Percentiles rank a stretch among this genome's conserved stretches.
Evolutionary conservation across 108 stramenopile species (phyloP).

Genomic region (Nitzschia putrida): DNA sequence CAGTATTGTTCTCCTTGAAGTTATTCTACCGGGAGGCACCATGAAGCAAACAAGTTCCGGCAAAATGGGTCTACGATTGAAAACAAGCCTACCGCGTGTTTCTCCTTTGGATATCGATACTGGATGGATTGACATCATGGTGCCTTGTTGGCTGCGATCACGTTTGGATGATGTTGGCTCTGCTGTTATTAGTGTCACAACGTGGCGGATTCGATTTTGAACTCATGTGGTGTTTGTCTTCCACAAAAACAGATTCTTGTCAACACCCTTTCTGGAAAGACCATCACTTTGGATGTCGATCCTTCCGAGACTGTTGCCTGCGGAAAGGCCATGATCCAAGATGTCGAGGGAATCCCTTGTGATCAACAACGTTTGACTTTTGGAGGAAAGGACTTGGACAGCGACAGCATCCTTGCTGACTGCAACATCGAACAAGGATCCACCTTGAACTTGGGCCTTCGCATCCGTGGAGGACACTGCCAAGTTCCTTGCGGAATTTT

Average conservation of each 20-base stretch:
- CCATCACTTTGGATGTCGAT: slow-evolving; percentile 92
- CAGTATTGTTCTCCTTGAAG: too few relatives aligned
- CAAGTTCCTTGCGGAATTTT: slow-evolving; percentile 83
- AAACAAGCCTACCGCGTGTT: too few relatives aligned
- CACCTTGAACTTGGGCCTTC: slow-evolving; percentile 95
- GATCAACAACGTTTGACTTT: slow-evolving; percentile 96
- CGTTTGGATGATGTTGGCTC: too few relatives aligned
- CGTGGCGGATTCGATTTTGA: too few relatives aligned
- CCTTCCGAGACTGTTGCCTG: slow-evolving; percentile 97
- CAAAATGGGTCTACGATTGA: too few relatives aligned
- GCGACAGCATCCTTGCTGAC: slow-evolving; percentile 90
- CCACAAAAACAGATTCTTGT: slow-evolving; percentile 70
- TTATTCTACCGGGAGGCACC: too few relatives aligned
- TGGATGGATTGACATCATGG: too few relatives aligned
- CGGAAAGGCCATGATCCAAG: slow-evolving; percentile 99
- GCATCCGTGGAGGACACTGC: slow-evolving; percentile 84
- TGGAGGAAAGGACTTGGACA: slow-evolving; percentile 94
- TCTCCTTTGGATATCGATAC: too few relatives aligned
- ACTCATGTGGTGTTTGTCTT: background rate
- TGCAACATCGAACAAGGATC: slow-evolving; percentile 97
- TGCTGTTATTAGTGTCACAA: too few relatives aligned
- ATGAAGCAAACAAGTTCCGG: too few relatives aligned
- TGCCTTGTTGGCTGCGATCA: too few relatives aligned
- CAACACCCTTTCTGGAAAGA: slow-evolving; percentile 96
- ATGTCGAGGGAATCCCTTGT: slow-evolving; percentile 98